These are phyloP conservation scores for Arxiozyma slooffiae DNA, from an alignment of 1,139 yeast species.

Conservation along the genomic window DNA sequence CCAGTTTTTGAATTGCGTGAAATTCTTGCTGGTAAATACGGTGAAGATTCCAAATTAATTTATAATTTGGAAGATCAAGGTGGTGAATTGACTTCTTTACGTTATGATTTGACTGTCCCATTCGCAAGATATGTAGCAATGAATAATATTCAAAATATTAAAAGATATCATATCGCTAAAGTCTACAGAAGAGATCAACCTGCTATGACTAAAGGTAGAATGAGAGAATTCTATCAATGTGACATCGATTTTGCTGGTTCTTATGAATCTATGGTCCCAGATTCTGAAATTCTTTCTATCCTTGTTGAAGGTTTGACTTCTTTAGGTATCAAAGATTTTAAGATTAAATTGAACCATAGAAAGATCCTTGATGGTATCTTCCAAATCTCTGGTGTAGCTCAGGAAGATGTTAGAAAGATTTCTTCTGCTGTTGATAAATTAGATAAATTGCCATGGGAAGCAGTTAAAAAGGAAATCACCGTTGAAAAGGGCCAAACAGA, in stretches of 20 bases:
- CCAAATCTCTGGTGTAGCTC: conserved; percentile 87
- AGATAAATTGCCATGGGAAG: conserved; percentile 93
- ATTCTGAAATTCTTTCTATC: conserved; percentile 75
- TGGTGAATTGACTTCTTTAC: conserved; percentile 87
- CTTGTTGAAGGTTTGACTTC: conserved; percentile 75
- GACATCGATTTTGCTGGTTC: conserved; percentile 93
- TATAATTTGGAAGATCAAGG: conserved; percentile 97
- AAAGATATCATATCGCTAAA: conserved; percentile 93
- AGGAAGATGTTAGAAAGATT: conserved; percentile 84
- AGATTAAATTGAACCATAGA: conserved; percentile 86
- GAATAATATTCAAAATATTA: conserved; percentile 81
- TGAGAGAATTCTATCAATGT: conserved; percentile 98
- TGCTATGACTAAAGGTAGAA: conserved; percentile 98
- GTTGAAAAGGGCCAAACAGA: conserved; percentile 83
- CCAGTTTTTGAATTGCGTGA: conserved; percentile 95
- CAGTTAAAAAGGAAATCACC: conserved; percentile 81
- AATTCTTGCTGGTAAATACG: conserved; percentile 91
- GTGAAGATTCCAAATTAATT: conserved; percentile 93
- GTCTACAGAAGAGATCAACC: conserved; percentile 98
- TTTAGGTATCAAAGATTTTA: conserved; percentile 79
- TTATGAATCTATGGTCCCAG: conserved; percentile 92
- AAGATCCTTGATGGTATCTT: conserved; percentile 92
- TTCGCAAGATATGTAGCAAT: conserved; percentile 94
- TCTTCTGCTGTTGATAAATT: conserved; percentile 94
- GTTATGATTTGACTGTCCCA: conserved; percentile 95